Percentiles rank a stretch among this genome's conserved stretches.
These are phyloP conservation scores for Ophiocordyceps australis DNA, from an alignment of 2,329 filamentous ascomycete genomes.

Conservation along the genomic window DNA sequence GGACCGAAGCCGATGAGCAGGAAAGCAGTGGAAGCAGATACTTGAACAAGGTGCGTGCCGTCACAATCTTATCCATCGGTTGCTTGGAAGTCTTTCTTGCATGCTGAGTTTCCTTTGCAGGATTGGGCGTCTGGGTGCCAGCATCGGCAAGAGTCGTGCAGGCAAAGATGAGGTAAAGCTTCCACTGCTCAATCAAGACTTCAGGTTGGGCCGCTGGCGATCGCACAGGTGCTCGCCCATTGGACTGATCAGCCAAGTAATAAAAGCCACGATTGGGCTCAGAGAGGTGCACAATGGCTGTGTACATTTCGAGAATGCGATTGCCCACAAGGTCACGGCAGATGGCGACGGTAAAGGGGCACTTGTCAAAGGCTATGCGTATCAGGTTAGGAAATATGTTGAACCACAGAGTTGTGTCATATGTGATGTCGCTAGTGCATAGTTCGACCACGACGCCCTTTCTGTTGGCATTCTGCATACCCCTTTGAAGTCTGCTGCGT, in stretches of 20 bases:
- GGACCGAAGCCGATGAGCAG: conserved; percentile 60
- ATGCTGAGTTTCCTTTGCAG: conserved; percentile 47
- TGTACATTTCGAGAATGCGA: conserved; percentile 83
- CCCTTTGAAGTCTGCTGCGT: conserved; percentile 76
- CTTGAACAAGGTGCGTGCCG: conserved; percentile 76
- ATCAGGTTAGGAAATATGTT: conserved; percentile 96
- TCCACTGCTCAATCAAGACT: conserved; percentile 92
- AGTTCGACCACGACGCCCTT: conserved; percentile 82
- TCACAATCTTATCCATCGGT: conserved; percentile 61
- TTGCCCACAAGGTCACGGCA: conserved; percentile 87
- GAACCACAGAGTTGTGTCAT: conserved; percentile 91
- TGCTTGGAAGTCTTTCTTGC: conserved; percentile 63
- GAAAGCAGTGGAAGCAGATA: conserved; percentile 79
- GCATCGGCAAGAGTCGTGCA: conserved; percentile 86
- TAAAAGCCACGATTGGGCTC: conserved; percentile 51
- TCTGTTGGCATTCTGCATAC: conserved; percentile 67
- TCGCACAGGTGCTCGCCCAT: conserved; percentile 29
- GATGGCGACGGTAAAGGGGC: conserved; percentile 77
- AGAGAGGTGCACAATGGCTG: conserved; percentile 59
- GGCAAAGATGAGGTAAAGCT: conserved; percentile 89
- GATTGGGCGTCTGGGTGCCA: conserved; percentile 30
- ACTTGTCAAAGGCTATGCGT: conserved; percentile 75
- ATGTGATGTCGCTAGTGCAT: conserved; percentile 86
- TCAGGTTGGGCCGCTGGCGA: conserved; percentile 61
- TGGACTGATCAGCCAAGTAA: conserved; percentile 41